phyloP scores from a whole-genome alignment of 495 filamentous ascomycete species.

The Neurospora sublineolata region DNA sequence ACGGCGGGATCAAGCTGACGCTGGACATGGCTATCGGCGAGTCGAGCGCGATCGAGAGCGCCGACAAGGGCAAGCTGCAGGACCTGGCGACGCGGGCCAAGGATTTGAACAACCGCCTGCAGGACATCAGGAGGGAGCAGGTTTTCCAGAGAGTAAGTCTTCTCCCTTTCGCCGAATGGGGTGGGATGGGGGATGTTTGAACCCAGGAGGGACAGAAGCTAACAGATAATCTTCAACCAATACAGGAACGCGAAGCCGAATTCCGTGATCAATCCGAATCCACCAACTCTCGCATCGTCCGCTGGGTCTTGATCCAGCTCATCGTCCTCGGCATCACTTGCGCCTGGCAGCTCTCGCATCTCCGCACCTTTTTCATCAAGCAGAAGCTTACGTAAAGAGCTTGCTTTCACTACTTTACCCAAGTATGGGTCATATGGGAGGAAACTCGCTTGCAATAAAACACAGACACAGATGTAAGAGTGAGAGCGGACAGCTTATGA shows the following conservation, averaged over 20 bases:
- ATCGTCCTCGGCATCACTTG: slow-evolving; percentile 82
- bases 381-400: slow-evolving; percentile 76
- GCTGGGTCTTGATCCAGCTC: slow-evolving; percentile 88
- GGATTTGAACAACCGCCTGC: slow-evolving; percentile 78
- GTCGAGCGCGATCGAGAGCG: slow-evolving; percentile 86
- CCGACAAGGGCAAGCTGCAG: slow-evolving; percentile 85
- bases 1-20: slow-evolving; percentile 67
- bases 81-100: slow-evolving; percentile 83
- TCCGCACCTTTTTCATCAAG: slow-evolving; percentile 98
- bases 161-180: neutral
- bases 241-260: slow-evolving; percentile 89
- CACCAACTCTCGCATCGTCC: slow-evolving; percentile 84
- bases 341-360: slow-evolving; percentile 93
- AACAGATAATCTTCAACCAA: neutral
- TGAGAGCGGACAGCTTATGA: neutral
- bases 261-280: slow-evolving; percentile 94
- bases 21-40: slow-evolving; percentile 93
- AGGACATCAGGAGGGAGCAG: slow-evolving; percentile 88
- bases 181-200: neutral
- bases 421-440: neutral
- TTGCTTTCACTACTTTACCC: neutral
- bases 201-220: neutral
- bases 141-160: slow-evolving; percentile 81
- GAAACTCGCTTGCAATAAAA: neutral
- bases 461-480: neutral